These are phyloP conservation scores for Acanthamoeba healyi DNA, from an alignment of 208 protist genomes.

Conservation along the genomic window DNA sequence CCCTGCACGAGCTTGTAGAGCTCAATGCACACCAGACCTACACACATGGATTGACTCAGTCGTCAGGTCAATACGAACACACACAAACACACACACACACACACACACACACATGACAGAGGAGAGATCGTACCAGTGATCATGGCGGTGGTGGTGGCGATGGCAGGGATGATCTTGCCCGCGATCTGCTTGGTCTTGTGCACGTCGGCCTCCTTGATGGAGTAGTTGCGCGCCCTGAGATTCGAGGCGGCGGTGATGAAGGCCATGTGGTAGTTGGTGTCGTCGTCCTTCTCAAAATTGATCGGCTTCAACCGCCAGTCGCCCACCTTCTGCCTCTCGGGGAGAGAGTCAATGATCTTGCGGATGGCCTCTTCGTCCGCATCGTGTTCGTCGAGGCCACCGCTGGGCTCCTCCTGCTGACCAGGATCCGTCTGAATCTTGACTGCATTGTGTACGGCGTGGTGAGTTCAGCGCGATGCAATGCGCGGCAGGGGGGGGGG, in stretches of 20 bases:
- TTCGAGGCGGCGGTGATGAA: conserved; percentile 90
- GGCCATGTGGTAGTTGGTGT: conserved; percentile 85
- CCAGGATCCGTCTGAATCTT: conserved; percentile 91
- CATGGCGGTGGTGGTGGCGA: conserved; percentile 99
- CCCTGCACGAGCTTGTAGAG: conserved; percentile 95
- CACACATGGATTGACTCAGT: too few relatives aligned
- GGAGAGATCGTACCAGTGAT: conserved; percentile 91
- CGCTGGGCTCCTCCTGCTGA: conserved; percentile 80
- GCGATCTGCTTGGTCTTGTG: conserved; percentile 91
- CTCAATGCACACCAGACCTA: conserved; percentile 97
- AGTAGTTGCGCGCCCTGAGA: conserved; percentile 91
- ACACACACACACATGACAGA: not conserved
- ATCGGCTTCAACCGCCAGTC: not conserved
- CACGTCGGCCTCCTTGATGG: conserved; percentile 84
- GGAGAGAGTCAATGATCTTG: not conserved
- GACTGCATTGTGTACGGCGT: not conserved
- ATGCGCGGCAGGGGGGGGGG: too few relatives aligned
- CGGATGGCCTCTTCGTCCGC: not conserved
- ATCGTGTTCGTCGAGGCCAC: conserved; percentile 45
- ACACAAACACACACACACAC: not conserved
- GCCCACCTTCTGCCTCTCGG: not conserved
- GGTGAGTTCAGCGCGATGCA: too few relatives aligned
- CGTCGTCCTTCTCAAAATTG: conserved; percentile 79
- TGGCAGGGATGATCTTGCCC: conserved; percentile 99
- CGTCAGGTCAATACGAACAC: too few relatives aligned